Evolutionary conservation across 1,139 yeast genomes (phyloP).

Genomic region (Suzukiozyma palmioleophila): DNA sequence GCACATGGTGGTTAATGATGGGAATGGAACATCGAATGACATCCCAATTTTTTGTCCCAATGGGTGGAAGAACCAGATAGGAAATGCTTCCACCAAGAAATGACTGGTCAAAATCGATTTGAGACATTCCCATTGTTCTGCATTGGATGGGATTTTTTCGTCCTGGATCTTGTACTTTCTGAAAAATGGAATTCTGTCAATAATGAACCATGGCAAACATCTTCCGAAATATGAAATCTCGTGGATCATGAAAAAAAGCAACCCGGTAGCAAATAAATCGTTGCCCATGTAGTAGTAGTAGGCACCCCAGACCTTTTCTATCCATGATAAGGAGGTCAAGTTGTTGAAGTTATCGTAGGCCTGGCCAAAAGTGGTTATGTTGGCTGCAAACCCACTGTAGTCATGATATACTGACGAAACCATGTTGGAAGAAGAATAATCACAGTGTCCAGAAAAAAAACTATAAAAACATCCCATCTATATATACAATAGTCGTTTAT

Average conservation of each 20-base stretch:
- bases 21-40: conserved; percentile 78
- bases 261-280: conserved; percentile 79
- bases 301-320: conserved; percentile 70
- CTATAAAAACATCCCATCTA: neutral
- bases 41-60: conserved; percentile 75
- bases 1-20: conserved; percentile 51
- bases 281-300: conserved; percentile 73
- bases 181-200: conserved; percentile 74
- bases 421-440: neutral
- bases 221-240: conserved; percentile 82
- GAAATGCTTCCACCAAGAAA: conserved; percentile 86
- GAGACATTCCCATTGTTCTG: conserved; percentile 90
- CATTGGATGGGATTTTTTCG: conserved; percentile 65
- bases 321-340: conserved; percentile 18
- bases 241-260: conserved; percentile 68
- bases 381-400: conserved; percentile 32
- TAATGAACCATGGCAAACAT: conserved; percentile 78
- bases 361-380: conserved; percentile 35
- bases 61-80: conserved; percentile 95
- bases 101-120: conserved; percentile 81
- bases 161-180: conserved; percentile 79
- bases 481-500: neutral
- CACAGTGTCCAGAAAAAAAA: neutral
- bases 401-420: conserved; percentile 30
- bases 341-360: conserved; percentile 34